Evolutionary conservation across 257 asterid species (phyloP).

Genomic region (Nemophila menziesii): DNA sequence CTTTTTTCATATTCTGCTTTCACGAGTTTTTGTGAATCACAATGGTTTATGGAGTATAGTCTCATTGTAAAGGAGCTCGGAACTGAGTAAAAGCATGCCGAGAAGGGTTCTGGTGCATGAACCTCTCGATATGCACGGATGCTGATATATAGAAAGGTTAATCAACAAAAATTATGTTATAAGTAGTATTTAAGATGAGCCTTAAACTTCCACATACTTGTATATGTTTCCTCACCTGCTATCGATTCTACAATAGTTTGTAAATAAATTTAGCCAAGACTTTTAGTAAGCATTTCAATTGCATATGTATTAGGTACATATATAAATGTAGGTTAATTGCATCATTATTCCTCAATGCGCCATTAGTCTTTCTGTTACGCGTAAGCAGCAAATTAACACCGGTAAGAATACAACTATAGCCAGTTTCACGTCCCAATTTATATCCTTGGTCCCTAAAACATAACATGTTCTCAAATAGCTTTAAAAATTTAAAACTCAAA

Average conservation of each 20-base stretch:
- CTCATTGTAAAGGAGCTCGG: not conserved
- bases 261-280: not conserved
- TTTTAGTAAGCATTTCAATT: not conserved
- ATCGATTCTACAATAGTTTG: not conserved
- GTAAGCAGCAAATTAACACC: no score
- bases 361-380: no score
- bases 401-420: no score
- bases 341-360: no score
- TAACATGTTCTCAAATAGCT: no score
- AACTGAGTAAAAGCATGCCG: not conserved
- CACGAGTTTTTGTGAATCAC: not conserved
- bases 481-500: no score
- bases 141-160: not conserved
- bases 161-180: not conserved
- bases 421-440: no score
- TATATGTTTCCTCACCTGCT: not conserved
- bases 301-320: not conserved
- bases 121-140: no score
- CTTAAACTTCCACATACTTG: conserved; percentile 1
- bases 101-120: no score
- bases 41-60: not conserved
- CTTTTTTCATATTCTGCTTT: conserved; percentile 3
- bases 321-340: no score
- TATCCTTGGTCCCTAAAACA: no score
- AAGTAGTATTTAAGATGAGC: not conserved